Base-by-base conservation (phyloP, 371 early-diverging fungal genomes). In the Mucor plumbeus region DNA sequence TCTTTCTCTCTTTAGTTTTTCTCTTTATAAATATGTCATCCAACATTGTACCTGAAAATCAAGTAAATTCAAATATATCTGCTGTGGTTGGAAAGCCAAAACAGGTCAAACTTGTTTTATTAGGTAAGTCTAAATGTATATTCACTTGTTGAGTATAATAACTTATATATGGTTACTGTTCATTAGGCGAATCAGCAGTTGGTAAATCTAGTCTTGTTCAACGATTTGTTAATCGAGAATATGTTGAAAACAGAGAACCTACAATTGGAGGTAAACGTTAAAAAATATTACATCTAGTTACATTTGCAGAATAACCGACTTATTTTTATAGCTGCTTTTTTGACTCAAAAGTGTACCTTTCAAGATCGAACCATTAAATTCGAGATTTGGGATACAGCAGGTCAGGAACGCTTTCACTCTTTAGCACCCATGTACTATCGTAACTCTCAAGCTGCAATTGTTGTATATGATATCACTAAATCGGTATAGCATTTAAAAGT, bases 361-460 rank as follows among this genome's bases (percentile, higher is more conserved):
- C 90, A 91, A 59, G 89, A 90, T 61, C 81, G 83, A 64, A 78
- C 90, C 9, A 90, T 91, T 64, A 91, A 91, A 69, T 90, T 95
- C 74, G 92, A 94, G 71, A 94, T 94, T 65, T 97, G 97, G 97
- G 97, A 97, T 73, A 97, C 97, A 26, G 96, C 96, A 19, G 95
- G 93, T 44, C 97, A 93, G 83, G 83, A 97, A 77, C 88, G 96
- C 59, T 97, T 90, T 70, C 90, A 92, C 75, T 92, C 91, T n/a
- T 87, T 99, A 57, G 99, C 99, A 35, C 99, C 97, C 41, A 97
- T 97, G 96, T 99, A 99, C 80, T 99, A 99, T 82, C 87, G 99
- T 61, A 96, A 96, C 70, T 98, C 99, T 9, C 94, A 93, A 79
- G 96, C 95, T 14, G 97, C 98, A 7, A 88, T 96, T 31, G 95